Base-by-base conservation (phyloP, 208 protist genomes). In the Trypanosoma theileri region DNA sequence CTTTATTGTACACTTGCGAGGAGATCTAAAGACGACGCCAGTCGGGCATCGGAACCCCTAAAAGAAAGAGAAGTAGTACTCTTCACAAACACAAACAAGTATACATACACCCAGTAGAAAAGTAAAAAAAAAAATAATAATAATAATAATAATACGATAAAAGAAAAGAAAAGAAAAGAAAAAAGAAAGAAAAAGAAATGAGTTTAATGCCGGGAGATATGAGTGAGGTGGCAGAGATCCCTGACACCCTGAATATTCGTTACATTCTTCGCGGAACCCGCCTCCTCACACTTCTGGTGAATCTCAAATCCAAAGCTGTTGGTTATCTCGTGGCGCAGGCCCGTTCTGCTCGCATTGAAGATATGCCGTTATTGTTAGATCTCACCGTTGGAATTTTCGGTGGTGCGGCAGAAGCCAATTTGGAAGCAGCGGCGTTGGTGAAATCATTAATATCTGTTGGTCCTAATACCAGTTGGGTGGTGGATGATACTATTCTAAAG, bases 281-380 rank as follows among this genome's bases (percentile, higher is more conserved):
- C 8, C 26, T 21, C 13, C 53, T 75, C 14, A 65, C 35, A 31
- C 46, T 75, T 56, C 14, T 75, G 4, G 46, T 75, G 10, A 44
- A 69, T 48, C 41, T 75, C 13, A 17, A 0, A 4, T 10, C 19
- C 1, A 24, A 31, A 8, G 14, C 26, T 22, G 16, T 22, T 8
- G 14, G 24, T 4, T 11, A n/a, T 11, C 8, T n/a, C 4, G 35
- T 75, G 19, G 70, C 70, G 13, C 11, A 4, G 3, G 41, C 46
- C 2, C 13, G 24, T 13, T 24, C 35, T 24, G 28, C 50, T 22
- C 21, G 13, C 9, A 59, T 75, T 41, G 70, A 60, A 0, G 55
- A 69, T 48, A 53, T 75, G 41, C 70, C 70, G 1, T n/a, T 75
- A 22, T 17, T 8, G 28, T 28, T 75, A 22, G 26, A 54, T n/a